These are phyloP conservation scores for Aspergillus eucalypticola DNA, from an alignment of 2,329 filamentous ascomycete genomes.

Conservation along the genomic window DNA sequence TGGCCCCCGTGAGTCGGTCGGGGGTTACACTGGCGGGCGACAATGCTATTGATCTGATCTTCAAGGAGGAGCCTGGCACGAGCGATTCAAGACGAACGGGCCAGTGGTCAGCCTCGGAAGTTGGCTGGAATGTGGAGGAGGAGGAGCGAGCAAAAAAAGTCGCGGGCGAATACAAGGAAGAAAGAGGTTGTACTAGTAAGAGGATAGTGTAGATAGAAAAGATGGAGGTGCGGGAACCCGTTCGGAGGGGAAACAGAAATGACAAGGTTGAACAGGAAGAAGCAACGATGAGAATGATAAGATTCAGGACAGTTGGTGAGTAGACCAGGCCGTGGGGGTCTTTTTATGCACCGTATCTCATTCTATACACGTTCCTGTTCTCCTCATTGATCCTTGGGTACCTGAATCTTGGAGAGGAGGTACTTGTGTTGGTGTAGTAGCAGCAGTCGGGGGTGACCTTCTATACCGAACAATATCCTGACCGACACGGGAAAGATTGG, in stretches of 20 bases:
- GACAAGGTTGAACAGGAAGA: neutral
- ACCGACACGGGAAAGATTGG: neutral
- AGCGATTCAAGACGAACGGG: slow-evolving; percentile 1
- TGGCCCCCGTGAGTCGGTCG: slow-evolving; percentile 26
- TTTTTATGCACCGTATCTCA: neutral
- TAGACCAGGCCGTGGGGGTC: neutral
- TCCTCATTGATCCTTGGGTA: neutral
- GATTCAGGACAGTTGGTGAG: neutral
- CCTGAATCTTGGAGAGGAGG: neutral
- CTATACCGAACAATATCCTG: neutral
- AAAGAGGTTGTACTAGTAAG: neutral
- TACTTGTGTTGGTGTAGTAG: neutral
- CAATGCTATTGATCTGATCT: slow-evolving; percentile 1
- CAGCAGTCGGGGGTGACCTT: no score
- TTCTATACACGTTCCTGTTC: neutral
- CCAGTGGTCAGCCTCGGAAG: slow-evolving; percentile 1
- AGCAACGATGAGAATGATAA: neutral
- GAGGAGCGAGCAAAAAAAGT: neutral
- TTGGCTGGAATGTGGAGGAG: neutral
- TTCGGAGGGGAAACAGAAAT: neutral
- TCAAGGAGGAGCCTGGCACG: neutral
- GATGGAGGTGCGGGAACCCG: neutral
- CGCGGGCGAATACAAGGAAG: neutral
- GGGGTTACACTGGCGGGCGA: slow-evolving; percentile 24
- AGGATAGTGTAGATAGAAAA: neutral